Base-by-base conservation (phyloP, 345 rosid genomes). In the Linum trigynum region DNA sequence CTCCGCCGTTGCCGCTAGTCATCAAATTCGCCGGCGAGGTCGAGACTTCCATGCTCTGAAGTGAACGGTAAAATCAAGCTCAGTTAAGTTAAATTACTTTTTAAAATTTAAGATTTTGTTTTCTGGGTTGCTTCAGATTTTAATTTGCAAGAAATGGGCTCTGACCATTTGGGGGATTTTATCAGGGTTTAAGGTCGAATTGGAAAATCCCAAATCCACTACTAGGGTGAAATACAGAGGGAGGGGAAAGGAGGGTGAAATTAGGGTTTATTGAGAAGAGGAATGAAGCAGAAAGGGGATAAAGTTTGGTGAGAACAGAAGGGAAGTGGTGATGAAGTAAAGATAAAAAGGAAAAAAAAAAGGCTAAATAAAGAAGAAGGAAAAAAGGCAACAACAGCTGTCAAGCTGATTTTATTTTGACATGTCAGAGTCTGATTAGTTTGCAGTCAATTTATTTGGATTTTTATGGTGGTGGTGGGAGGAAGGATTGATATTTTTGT, bases 1-100 rank as follows among this genome's bases (percentile, higher is more conserved):
- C 66, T 8, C 61, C 67, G 35, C 64, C 76, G 51, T 62, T 53
- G 39, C 3, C 65, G 36, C 11, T 23, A 23, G 63, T 59, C 39
- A 23, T 56, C 16, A 75, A 39, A 59, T 66, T 79, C 62, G 66
- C 82, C 65, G 78, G 80, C 35, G 39, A 59, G 65, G 62, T 50
- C 32, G 84, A 73, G 67, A 40, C 57, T 69, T 82, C 84, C 84
- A 81, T 79, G 50, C 64, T 59, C 23, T 15, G 12, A 59, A 23
- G 32, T 23, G 32, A 23, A 23, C 32, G 32, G 32, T 23, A 23
- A 23, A 23, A 23, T 23, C 32, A 23, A 23, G 32, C 32, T 23
- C 32, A 23, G 32, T 23, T 23, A 23, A 23, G 32, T 23, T 23
- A 23, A 23, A 23, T 23, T 23, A 23, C 32, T 23, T 23, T 23